Evolutionary conservation across 768 basidiomycete species (phyloP), one percentile per base, ranked within the genome.

Genomic region (Mycena olivaceomarginata): DNA sequence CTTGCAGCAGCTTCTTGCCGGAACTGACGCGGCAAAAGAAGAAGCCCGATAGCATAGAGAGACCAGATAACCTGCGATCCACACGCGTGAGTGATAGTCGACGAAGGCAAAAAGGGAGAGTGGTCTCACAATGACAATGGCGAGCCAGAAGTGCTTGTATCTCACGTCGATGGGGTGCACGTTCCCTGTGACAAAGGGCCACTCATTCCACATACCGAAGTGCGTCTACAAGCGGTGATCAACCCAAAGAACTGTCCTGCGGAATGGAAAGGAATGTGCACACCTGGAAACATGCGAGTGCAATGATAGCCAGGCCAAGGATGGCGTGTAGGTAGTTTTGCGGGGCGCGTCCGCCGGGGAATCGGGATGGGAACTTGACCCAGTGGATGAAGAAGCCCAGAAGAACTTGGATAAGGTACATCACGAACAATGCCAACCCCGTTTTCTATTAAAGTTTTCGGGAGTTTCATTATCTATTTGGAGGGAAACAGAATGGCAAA

Each of bases 371-470:
- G 7, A 80, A 25, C 78, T 88, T 88, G 76, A 87, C 41, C 39
- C 69, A 84, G 80, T 89, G 88, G 60, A 89, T 85, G 81, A 88
- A 72, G 13, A 74, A 73, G 18, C 88, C 88, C 22, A 88, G 77
- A 4, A 80, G 16, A 51, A 85, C 39, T 80, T 89, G 88, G n/a
- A 79, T 67, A 71, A 86, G 45, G 81, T 89, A 89, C 39, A 89
- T 79, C 59, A 85, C 77, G 59, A 88, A 81, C 37, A 89, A 80
- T 9, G 82, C 83, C 39, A 84, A 77, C 16, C 88, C 88, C 53
- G 80, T 74, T 81, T 80, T 81, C 87, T 87, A 56, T 13, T 1
- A 11, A 18, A 31, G 31, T 31, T 31, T 31, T 31, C 31, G 31
- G 11, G 46, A 43, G 18, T 12, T 71, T 13, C 25, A 59, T 2